A percentile compares a stretch with the other conserved stretches of the same genome.
Evolutionary conservation across 2,329 filamentous ascomycete species (phyloP).

Genomic region (Diaporthe citrichinensis): DNA sequence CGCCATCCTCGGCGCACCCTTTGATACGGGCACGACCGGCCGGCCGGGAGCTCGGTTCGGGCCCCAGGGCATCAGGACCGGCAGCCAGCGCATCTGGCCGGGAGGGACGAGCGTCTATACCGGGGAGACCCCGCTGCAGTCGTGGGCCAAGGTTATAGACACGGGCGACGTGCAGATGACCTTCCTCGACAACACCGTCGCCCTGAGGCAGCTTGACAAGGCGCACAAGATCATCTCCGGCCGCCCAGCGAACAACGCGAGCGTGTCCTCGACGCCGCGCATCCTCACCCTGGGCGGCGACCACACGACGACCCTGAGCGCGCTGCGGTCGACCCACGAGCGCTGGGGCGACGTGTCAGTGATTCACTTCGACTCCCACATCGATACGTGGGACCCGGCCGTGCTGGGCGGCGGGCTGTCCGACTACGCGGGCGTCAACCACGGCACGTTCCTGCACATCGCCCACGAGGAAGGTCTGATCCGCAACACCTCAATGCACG

Average conservation of each 20-base stretch:
- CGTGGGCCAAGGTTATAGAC: conserved; percentile 69
- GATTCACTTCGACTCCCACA: conserved; percentile 76
- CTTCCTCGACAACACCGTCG: conserved; percentile 82
- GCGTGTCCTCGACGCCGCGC: conserved; percentile 59
- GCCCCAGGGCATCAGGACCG: conserved; percentile 38
- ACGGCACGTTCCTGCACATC: conserved; percentile 74
- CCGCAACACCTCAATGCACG: conserved; percentile 71
- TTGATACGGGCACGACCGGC: conserved; percentile 56
- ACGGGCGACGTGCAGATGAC: conserved; percentile 85
- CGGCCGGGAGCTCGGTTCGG: conserved; percentile 39
- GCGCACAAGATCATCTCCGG: conserved; percentile 64
- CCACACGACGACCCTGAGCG: conserved; percentile 74
- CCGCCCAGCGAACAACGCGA: conserved; percentile 57
- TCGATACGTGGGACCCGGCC: conserved; percentile 80
- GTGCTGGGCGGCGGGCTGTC: conserved; percentile 68
- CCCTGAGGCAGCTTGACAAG: conserved; percentile 81
- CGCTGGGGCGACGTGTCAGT: conserved; percentile 73
- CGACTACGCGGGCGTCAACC: conserved; percentile 68
- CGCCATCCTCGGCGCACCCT: conserved; percentile 64
- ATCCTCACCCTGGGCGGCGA: conserved; percentile 76
- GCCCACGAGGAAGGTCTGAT: conserved; percentile 73
- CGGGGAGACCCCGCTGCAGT: conserved; percentile 30
- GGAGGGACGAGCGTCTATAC: conserved; percentile 34
- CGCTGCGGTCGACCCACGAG: conserved; percentile 70
- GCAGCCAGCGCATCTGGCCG: conserved; percentile 41